Conservation (phyloP, 169 alveolate species). For the Perkinsus olseni region DNA sequence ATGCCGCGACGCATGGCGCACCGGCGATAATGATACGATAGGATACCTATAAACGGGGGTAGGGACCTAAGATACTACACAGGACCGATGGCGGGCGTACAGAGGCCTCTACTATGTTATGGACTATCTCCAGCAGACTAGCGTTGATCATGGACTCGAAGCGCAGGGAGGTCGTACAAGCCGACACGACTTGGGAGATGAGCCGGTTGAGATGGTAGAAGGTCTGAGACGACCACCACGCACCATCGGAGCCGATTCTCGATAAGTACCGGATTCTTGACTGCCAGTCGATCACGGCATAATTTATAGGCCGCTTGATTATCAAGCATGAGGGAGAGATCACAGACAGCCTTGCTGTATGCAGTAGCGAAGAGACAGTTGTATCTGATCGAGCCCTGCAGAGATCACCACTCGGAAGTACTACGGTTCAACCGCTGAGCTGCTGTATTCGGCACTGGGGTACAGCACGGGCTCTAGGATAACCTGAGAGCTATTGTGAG, state of each 20-base stretch:
- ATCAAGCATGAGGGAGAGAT: constrained; percentile 63
- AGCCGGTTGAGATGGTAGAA: constrained; percentile 57
- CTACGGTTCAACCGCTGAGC: constrained; percentile 62
- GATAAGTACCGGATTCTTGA: constrained; percentile 45
- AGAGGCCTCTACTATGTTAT: constrained; percentile 34
- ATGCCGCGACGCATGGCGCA: background rate
- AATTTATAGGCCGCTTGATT: constrained; percentile 67
- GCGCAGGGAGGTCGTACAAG: constrained; percentile 58
- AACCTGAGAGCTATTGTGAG: background rate
- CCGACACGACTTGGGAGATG: constrained; percentile 59
- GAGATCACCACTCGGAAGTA: background rate
- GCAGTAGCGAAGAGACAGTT: constrained; percentile 60
- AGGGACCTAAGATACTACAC: constrained; percentile 33
- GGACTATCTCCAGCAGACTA: constrained; percentile 58
- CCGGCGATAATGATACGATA: constrained; percentile 17
- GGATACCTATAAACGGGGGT: constrained; percentile 21
- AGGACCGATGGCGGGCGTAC: background rate
- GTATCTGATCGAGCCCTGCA: constrained; percentile 16
- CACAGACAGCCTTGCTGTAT: constrained; percentile 54
- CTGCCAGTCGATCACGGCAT: constrained; percentile 55
- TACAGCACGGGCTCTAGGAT: constrained; percentile 57
- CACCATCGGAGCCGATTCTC: background rate
- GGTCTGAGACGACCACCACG: constrained; percentile 16
- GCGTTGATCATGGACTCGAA: constrained; percentile 61
- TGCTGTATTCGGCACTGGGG: constrained; percentile 60